These are phyloP conservation scores for Chlamydomonas schloesseri DNA, from an alignment of 139 green algal genomes.

Conservation along the genomic window DNA sequence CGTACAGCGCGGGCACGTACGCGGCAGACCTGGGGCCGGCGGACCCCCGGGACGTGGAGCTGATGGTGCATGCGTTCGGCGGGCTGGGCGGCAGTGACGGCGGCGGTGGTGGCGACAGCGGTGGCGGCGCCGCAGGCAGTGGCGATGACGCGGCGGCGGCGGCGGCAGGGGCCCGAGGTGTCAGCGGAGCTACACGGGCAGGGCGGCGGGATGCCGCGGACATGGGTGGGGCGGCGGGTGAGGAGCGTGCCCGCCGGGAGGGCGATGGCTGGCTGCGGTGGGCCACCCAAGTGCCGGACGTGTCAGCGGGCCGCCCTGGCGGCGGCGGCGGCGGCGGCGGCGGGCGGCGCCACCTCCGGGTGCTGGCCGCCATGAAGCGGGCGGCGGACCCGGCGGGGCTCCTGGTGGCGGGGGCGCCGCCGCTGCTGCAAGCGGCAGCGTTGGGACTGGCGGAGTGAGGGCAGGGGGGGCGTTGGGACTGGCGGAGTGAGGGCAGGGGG, in stretches of 20 bases:
- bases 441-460: neutral
- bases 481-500: too few species aligned
- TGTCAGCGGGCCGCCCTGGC: neutral
- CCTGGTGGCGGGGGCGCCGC: neutral
- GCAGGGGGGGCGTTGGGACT: too few species aligned
- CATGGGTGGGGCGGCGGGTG: neutral
- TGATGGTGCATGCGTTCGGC: neutral
- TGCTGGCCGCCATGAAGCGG: neutral
- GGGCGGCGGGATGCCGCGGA: too few species aligned
- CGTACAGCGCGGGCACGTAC: slow-evolving; percentile 15
- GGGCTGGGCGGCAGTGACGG: neutral
- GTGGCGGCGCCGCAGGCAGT: neutral
- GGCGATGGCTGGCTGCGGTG: neutral
- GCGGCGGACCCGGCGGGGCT: neutral
- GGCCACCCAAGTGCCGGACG: neutral
- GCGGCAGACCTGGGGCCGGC: neutral
- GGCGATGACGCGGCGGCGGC: neutral
- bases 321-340: too few species aligned
- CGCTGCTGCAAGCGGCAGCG: neutral
- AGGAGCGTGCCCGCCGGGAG: neutral
- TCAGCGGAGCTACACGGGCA: too few species aligned
- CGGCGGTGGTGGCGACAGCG: neutral
- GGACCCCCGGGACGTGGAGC: neutral
- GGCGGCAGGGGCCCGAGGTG: too few species aligned
- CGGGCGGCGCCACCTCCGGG: neutral